phyloP scores from a whole-genome alignment of 2,329 filamentous ascomycete genomes.

The Cryphonectria radicalis region DNA sequence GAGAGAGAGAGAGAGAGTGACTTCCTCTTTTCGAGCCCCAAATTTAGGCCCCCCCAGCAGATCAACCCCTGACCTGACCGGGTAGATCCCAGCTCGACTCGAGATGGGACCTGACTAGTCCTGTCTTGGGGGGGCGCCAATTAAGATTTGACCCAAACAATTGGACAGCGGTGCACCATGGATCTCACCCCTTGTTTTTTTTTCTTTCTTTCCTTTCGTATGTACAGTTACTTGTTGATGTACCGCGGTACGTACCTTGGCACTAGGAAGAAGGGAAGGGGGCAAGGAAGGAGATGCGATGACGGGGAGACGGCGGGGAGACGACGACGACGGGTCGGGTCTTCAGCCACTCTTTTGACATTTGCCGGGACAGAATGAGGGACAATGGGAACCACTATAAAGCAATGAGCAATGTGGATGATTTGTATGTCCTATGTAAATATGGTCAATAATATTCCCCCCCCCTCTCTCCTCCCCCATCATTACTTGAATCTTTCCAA shows the following conservation, averaged over 20 bases:
- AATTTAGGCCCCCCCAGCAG: too few species aligned
- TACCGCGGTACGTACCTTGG: not conserved
- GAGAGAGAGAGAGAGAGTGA: too few species aligned
- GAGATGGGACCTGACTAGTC: conserved; percentile 17
- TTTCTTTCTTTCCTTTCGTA: too few species aligned
- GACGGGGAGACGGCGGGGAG: too few species aligned
- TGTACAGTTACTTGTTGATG: not conserved
- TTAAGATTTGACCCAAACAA: conserved; percentile 18
- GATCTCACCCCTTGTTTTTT: too few species aligned
- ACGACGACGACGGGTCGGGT: not conserved
- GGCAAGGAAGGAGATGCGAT: not conserved
- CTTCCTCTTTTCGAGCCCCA: too few species aligned
- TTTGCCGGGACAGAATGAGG: not conserved
- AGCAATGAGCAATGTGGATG: too few species aligned
- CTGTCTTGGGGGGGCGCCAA: conserved; percentile 11
- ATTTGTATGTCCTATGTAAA: too few species aligned
- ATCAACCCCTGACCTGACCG: conserved; percentile 4
- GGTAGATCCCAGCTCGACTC: not conserved
- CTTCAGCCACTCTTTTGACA: not conserved
- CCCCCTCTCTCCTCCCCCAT: too few species aligned
- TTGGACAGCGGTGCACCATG: conserved; percentile 3
- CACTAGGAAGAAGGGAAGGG: not conserved
- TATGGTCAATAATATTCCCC: too few species aligned
- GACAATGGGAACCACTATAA: too few species aligned
- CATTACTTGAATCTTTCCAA: too few species aligned